Evolutionary conservation across 495 filamentous ascomycete species (phyloP).

Genomic region (Xanthoparmelia taractica): DNA sequence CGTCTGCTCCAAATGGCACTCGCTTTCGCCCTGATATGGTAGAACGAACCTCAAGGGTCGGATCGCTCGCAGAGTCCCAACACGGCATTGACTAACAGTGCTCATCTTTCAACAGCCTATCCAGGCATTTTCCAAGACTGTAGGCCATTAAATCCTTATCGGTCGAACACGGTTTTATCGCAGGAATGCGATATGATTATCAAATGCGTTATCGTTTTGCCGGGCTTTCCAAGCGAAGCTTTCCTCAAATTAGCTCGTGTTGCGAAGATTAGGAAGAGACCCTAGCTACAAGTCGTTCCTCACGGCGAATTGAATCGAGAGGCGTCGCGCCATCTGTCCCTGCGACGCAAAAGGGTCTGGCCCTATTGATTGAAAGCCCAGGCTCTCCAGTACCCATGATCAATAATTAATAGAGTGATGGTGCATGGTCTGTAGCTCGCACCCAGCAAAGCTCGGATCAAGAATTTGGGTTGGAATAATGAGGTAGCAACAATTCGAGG

Average conservation of each 20-base stretch:
- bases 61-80: background rate
- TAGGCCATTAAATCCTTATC: too few relatives aligned
- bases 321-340: too few relatives aligned
- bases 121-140: background rate
- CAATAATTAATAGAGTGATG: too few relatives aligned
- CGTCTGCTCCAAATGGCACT: background rate
- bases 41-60: background rate
- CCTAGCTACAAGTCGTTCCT: too few relatives aligned
- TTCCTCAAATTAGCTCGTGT: background rate
- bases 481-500: background rate
- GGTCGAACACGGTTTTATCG: too few relatives aligned
- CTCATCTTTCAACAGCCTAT: background rate
- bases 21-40: background rate
- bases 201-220: background rate
- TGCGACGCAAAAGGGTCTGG: too few relatives aligned
- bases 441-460: background rate
- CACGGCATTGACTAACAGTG: background rate
- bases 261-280: background rate
- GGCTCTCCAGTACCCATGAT: too few relatives aligned
- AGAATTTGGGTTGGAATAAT: background rate
- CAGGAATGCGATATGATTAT: too few relatives aligned
- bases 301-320: too few relatives aligned
- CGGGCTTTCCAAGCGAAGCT: background rate
- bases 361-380: too few relatives aligned
- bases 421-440: too few relatives aligned